These are phyloP conservation scores for Fusarium chuoi DNA, from an alignment of 2,329 filamentous ascomycete genomes.

Conservation along the genomic window DNA sequence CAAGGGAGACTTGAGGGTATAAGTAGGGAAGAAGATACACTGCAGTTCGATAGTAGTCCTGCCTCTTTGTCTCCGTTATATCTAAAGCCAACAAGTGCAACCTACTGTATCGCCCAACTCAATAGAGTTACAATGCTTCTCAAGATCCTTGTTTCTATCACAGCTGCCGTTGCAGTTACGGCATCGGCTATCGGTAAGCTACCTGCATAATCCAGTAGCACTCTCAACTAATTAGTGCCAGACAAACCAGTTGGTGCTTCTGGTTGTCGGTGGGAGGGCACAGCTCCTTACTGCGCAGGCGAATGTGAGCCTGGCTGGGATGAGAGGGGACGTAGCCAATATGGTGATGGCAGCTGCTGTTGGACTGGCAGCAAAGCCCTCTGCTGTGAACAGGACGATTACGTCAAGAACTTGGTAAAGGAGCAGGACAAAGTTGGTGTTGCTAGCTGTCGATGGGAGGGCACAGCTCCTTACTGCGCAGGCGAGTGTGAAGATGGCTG, in stretches of 20 bases:
- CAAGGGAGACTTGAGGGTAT: neutral
- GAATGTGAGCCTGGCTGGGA: rapidly evolving
- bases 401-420: neutral
- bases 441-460: neutral
- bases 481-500: rapidly evolving
- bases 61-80: neutral
- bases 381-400: neutral
- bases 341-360: neutral
- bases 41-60: neutral
- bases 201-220: too few species aligned
- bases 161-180: neutral
- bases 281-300: neutral
- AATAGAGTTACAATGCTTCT: neutral
- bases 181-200: neutral
- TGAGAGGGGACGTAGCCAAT: neutral
- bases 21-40: neutral
- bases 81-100: neutral
- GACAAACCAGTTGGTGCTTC: neutral
- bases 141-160: neutral
- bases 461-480: neutral
- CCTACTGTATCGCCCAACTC: neutral
- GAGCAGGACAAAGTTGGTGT: neutral
- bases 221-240: neutral
- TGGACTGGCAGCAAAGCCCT: neutral
- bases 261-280: neutral